These are phyloP conservation scores for Colletotrichum graminicola DNA, from an alignment of 2,329 filamentous ascomycete genomes.

Conservation along the genomic window DNA sequence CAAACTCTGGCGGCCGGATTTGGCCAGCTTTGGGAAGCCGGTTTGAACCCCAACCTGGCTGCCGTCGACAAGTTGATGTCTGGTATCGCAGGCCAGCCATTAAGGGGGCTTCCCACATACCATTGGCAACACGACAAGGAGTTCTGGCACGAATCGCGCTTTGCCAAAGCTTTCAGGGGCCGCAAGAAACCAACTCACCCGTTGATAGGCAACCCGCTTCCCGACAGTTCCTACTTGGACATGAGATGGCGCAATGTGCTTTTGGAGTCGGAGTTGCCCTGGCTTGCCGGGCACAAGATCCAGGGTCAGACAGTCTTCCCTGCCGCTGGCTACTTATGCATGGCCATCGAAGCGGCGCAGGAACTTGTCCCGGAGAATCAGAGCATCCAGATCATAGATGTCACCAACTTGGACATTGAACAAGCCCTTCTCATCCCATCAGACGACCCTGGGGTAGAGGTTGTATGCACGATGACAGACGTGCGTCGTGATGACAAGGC, in stretches of 20 bases:
- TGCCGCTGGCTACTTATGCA: slow-evolving; percentile 54
- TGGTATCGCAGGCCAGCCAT: not conserved
- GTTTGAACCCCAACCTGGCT: not conserved
- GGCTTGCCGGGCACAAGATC: slow-evolving; percentile 49
- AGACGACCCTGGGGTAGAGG: not conserved
- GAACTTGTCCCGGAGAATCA: slow-evolving; percentile 36
- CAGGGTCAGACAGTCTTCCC: slow-evolving; percentile 51
- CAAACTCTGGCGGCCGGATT: too few species aligned
- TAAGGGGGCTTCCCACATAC: not conserved
- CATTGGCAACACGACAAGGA: not conserved
- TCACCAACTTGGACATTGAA: not conserved
- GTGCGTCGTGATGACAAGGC: not conserved
- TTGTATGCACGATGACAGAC: slow-evolving; percentile 4
- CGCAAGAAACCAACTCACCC: not conserved
- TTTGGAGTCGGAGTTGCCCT: slow-evolving; percentile 42
- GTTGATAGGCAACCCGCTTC: slow-evolving; percentile 40
- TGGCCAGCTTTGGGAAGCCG: slow-evolving; percentile 33
- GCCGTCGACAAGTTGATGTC: not conserved
- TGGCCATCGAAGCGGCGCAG: slow-evolving; percentile 45
- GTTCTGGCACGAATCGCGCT: not conserved
- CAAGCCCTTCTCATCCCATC: slow-evolving; percentile 7
- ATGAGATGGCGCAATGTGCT: not conserved
- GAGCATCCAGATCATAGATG: not conserved
- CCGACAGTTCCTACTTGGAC: slow-evolving; percentile 49
- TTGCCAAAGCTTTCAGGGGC: not conserved